These are phyloP conservation scores for Trypanosoma platydactyli DNA, from an alignment of 208 protist genomes.

Conservation along the genomic window DNA sequence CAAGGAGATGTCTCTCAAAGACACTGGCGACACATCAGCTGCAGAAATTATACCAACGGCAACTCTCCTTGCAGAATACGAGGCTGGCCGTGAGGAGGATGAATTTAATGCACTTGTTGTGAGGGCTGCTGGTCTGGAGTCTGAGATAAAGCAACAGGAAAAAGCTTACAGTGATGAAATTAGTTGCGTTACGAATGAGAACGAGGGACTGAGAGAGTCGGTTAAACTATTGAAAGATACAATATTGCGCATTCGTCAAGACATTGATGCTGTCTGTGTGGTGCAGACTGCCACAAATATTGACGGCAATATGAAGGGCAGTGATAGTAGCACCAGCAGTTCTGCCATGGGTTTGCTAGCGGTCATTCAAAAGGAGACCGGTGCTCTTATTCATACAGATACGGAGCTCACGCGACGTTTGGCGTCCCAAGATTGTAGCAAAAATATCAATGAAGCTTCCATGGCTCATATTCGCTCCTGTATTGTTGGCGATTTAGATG, in stretches of 20 bases:
- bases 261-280: constrained; percentile 7
- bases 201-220: constrained; percentile 19
- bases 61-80: constrained; percentile 49
- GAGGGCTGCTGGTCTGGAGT: constrained; percentile 31
- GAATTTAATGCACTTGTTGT: constrained; percentile 77
- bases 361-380: constrained; percentile 4
- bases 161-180: constrained; percentile 16
- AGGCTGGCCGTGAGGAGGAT: constrained; percentile 61
- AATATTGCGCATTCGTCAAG: constrained; percentile 21
- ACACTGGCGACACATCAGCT: background rate
- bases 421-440: background rate
- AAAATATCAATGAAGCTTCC: background rate
- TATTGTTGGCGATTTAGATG: constrained; percentile 4
- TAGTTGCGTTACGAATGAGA: constrained; percentile 1
- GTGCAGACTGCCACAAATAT: background rate
- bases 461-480: constrained; percentile 7
- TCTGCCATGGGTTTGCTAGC: constrained; percentile 1
- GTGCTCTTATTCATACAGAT: constrained; percentile 1
- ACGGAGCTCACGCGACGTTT: constrained; percentile 1
- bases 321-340: background rate
- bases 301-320: background rate
- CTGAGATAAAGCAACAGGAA: constrained; percentile 18
- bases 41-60: constrained; percentile 1
- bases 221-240: constrained; percentile 12
- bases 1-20: background rate